A percentile compares a stretch with the other conserved stretches of the same genome.
These are phyloP conservation scores for Gossypium gossypioides DNA, from an alignment of 441 rosid species.

Conservation along the genomic window DNA sequence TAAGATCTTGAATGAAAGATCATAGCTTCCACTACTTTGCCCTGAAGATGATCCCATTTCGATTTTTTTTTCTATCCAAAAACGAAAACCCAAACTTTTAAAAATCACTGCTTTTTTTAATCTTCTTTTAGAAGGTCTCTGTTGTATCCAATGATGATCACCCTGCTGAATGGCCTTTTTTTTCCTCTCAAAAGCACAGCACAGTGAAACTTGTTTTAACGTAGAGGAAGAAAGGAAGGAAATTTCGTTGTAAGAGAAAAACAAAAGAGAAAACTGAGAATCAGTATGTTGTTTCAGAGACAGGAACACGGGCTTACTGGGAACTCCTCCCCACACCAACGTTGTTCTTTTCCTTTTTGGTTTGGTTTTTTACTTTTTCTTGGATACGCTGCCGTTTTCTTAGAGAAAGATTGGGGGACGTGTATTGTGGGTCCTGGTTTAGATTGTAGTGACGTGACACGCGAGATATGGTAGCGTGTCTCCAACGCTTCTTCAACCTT, in stretches of 20 bases:
- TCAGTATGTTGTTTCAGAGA: constrained; percentile 19
- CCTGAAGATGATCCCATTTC: constrained; percentile 56
- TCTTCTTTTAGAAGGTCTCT: constrained; percentile 1
- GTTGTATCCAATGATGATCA: constrained; percentile 21
- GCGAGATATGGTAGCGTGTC: neutral
- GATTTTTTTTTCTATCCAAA: neutral
- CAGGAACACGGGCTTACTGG: constrained; percentile 38
- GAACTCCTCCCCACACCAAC: constrained; percentile 30
- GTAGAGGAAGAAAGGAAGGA: constrained; percentile 2
- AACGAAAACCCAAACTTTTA: neutral
- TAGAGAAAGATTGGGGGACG: neutral
- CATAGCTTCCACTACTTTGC: constrained; percentile 33
- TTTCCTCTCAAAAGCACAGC: constrained; percentile 14
- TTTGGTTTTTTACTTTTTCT: neutral
- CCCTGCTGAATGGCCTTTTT: neutral
- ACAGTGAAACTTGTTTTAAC: constrained; percentile 6
- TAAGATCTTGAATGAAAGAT: constrained; percentile 63
- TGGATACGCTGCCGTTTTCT: constrained; percentile 4
- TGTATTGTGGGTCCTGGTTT: neutral
- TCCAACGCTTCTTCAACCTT: constrained; percentile 13
- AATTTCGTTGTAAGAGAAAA: neutral
- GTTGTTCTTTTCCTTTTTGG: constrained; percentile 12
- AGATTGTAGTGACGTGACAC: constrained; percentile 8
- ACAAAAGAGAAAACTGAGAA: constrained; percentile 12
- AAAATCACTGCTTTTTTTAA: constrained; percentile 2